Evolutionary conservation across 2,329 filamentous ascomycete genomes (phyloP).

Genomic region (Ascochyta pisi): DNA sequence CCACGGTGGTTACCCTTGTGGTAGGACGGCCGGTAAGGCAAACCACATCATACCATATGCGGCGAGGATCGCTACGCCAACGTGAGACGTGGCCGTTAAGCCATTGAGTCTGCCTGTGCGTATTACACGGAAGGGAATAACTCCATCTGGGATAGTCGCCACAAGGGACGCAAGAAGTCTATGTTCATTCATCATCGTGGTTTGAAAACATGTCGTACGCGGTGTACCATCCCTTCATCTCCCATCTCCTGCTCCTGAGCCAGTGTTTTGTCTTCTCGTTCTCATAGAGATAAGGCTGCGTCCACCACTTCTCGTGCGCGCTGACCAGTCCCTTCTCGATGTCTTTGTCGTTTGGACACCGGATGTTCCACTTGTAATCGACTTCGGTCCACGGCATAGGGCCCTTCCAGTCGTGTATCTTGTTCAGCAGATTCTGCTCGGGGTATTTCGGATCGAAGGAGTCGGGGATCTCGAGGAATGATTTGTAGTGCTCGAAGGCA

Average conservation of each 20-base stretch:
- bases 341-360: too few relatives aligned
- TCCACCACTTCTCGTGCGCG: conserved; percentile 53
- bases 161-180: neutral
- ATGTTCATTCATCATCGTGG: neutral
- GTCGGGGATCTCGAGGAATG: conserved; percentile 35
- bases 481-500: conserved; percentile 44
- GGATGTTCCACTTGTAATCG: conserved; percentile 48
- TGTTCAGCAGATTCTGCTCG: conserved; percentile 50
- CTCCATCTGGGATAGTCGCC: neutral
- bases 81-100: neutral
- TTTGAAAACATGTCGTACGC: conserved; percentile 21
- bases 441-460: conserved; percentile 43
- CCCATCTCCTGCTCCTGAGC: conserved; percentile 44
- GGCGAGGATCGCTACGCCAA: neutral
- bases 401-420: conserved; percentile 44
- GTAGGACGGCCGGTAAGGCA: neutral
- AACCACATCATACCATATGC: neutral
- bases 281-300: conserved; percentile 29
- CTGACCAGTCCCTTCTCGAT: conserved; percentile 15
- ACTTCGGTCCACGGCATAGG: conserved; percentile 52
- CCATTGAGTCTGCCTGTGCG: too few relatives aligned
- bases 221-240: conserved; percentile 51
- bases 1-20: neutral
- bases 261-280: conserved; percentile 43
- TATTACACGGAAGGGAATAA: neutral